Base-by-base conservation (phyloP, 176 grass and related monocot species). In the Phragmites australis region DNA sequence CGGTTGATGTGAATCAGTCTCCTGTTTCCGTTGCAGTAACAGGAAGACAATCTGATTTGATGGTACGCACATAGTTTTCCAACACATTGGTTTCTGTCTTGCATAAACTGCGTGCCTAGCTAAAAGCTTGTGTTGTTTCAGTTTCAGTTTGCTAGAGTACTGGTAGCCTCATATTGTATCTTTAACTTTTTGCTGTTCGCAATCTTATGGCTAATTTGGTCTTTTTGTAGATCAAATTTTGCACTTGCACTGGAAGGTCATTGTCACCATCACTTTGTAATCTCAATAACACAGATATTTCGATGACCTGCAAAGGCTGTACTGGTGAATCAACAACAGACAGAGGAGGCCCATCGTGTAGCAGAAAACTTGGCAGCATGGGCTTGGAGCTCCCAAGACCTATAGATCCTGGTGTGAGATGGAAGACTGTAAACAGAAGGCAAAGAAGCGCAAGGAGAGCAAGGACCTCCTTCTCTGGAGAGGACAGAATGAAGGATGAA, bases 391-490 rank as follows among this genome's bases (percentile, higher is more conserved):
- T 98, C 31, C 83, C 90, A 61, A 90, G 92, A 75, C 83, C 78
- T 77, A 75, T 90, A 74, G 75, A 89, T 75, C 76, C 72, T 75
- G 75, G 71, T 22, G 88, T 99, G 60, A 95, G 79, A 81, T 95
- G 96, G 92, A 95, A 78, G 37, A 91, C 84, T 29, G 74, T 85
- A 48, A 78, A 79, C 14, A 87, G 72, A 83, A 93, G 90, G 51
- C 88, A 81, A 78, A 95, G 93, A 72, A 84, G 79, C 74, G 79
- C 83, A 55, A 93, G 92, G 75, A 87, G 86, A 78, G 86, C 88
- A 85, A 90, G 92, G 70, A 91, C 88, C 51, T 90, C 87, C 17
- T 93, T 81, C 61, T 51, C 82, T 78, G 88, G 78, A 25, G 86
- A 87, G 77, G 84, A 83, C 65, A 75, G 37, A 83, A 82, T 80